Base-by-base conservation (phyloP, 306 rosid genomes). In the Dryas alaskensis region DNA sequence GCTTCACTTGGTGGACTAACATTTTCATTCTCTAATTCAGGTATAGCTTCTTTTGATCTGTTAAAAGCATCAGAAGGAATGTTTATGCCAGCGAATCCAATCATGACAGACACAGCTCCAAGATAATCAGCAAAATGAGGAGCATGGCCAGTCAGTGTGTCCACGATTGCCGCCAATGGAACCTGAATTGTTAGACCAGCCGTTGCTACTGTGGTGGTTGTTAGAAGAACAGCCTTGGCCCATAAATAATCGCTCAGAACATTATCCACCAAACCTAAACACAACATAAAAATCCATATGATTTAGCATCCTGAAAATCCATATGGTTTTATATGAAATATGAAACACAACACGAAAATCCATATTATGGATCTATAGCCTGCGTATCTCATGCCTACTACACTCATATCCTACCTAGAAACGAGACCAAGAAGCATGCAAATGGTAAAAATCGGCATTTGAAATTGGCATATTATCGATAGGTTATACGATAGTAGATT, bases 181-280 rank as follows among this genome's bases (percentile, higher is more conserved):
- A 94, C 96, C 83, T 94, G 99, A 79, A 94, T 90, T 2, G 97
- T 83, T 59, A 94, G 96, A 72, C 99, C 99, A 8, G 99, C 99
- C 1, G 97, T 87, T 64, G 99, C 99, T 39, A 94, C 96, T 0
- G 99, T 94, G 22, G 99, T 90, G 37, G 99, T 87, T 39, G 99
- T 94, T 43, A 94, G 90, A 83, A 94, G 91, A 87, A 94, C 95
- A 8, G 99, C 99, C 87, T 92, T 92, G 43, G 99, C 97, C 99
- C 96, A 94, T 79, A 94, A 72, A 81, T 92, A 94, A 78, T 94
- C 97, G 42, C 99, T 92, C 75, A 92, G 85, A 81, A 94, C 99
- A 69, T 94, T 94, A 72, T 94, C 99, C 81, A 94, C 63, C 86
- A 94, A 74, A 63, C 99, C 99, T 94, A 69, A 57, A 64, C 69